Evolutionary conservation across 2,329 filamentous ascomycete species (phyloP), one percentile per base, ranked within the genome.

Genomic region (Verruconis gallopava): DNA sequence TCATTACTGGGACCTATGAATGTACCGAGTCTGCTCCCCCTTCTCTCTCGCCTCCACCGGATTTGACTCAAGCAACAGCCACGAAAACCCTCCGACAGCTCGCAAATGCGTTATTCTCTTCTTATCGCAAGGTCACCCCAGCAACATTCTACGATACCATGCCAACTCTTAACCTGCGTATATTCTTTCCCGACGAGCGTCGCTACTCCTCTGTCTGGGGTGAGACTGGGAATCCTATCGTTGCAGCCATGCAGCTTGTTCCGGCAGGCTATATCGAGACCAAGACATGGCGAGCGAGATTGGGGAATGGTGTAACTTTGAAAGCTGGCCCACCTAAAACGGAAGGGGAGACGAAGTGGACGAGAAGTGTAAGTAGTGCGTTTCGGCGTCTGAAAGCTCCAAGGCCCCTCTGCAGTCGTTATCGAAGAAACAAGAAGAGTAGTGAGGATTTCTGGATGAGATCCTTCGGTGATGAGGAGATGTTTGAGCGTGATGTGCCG

Each of bases 121-220:
- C 34, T 9, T 30, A 30, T 30, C 4, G 15, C 13, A 17, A 15
- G 3, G 15, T 19, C 28, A 18, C 35, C 5, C 4, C n/a, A 30
- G 9, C 13, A 9, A 19, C 21, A 14, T 38, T 38, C 35, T 30
- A 37, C 14, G 5, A 21, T 22, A 33, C 41, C 18, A 43, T 43
- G 3, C 35, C 18, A 37, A 15, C 21, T 18, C 35, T 43, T 12
- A 21, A 20, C 35, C 18, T 43, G 18, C 41, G 41, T 17, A 38
- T 43, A 17, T 38, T 19, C 35, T 43, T 38, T 21, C 34, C 41
- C 4, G 18, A 28, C 13, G 35, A 38, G 22, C 11, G 12, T 3
- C 13, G 28, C 13, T 39, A 43, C 41, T 22, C 21, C 34, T 20
- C 22, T 6, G 20, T 43, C 4, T 43, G 41, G 41, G 14, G 18